These are phyloP conservation scores for Saccharomyces uvarum DNA, from an alignment of 1,139 yeast genomes.

Conservation along the genomic window DNA sequence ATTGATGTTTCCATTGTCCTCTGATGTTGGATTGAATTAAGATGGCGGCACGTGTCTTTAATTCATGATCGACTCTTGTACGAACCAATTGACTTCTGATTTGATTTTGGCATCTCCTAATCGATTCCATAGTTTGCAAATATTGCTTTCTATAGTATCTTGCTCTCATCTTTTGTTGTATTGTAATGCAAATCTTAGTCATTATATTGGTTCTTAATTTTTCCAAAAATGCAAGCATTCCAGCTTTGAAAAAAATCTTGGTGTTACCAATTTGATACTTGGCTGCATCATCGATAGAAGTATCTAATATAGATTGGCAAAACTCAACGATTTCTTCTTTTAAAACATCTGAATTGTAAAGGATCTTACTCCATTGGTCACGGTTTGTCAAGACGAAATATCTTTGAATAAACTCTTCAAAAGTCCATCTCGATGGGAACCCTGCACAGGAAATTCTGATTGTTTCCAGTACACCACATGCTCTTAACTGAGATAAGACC, in stretches of 20 bases:
- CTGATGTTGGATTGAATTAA: slow-evolving; percentile 67
- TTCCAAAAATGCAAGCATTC: slow-evolving; percentile 88
- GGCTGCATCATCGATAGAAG: slow-evolving; percentile 51
- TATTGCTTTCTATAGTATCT: slow-evolving; percentile 56
- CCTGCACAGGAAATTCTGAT: slow-evolving; percentile 96
- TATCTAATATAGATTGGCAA: slow-evolving; percentile 59
- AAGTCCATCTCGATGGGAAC: slow-evolving; percentile 94
- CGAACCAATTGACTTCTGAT: slow-evolving; percentile 61
- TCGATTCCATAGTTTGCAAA: slow-evolving; percentile 47
- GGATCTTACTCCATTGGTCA: slow-evolving; percentile 55
- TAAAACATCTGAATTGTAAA: slow-evolving; percentile 43
- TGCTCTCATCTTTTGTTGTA: slow-evolving; percentile 79
- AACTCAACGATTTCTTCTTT: slow-evolving; percentile 53
- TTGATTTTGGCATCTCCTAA: slow-evolving; percentile 52
- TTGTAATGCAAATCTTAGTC: slow-evolving; percentile 66
- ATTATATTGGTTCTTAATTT: slow-evolving; percentile 75
- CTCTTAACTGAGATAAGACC: slow-evolving; percentile 92
- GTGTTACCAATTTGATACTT: slow-evolving; percentile 84
- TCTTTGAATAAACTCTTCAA: slow-evolving; percentile 85
- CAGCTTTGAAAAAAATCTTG: slow-evolving; percentile 92
- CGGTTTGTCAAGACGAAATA: slow-evolving; percentile 78
- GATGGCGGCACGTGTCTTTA: slow-evolving; percentile 59
- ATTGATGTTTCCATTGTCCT: slow-evolving; percentile 37
- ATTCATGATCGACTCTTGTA: slow-evolving; percentile 46
- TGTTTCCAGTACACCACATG: slow-evolving; percentile 97